phyloP scores from a whole-genome alignment of 495 filamentous ascomycete genomes.

The Filosporella fistucella region DNA sequence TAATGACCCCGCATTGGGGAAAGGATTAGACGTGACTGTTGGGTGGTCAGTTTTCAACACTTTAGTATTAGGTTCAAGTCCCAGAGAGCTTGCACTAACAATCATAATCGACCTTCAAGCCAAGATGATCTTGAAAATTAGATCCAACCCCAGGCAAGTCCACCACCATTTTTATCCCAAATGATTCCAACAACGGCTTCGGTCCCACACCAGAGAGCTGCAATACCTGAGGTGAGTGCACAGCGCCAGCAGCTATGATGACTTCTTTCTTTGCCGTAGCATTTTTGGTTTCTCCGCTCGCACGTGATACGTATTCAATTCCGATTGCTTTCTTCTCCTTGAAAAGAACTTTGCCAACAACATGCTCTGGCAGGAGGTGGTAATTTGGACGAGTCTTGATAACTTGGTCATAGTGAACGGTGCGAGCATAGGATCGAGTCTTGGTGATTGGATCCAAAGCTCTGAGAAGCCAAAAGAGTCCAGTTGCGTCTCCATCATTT shows the following conservation, averaged over 20 bases:
- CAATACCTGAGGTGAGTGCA: slow-evolving; percentile 59
- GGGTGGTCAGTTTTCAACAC: neutral
- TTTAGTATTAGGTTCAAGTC: neutral
- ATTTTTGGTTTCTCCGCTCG: slow-evolving; percentile 35
- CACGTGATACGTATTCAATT: neutral
- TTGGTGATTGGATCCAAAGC: slow-evolving; percentile 34
- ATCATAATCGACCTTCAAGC: slow-evolving; percentile 27
- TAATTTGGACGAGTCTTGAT: slow-evolving; percentile 28
- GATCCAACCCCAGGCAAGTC: slow-evolving; percentile 58
- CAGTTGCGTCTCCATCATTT: slow-evolving; percentile 1
- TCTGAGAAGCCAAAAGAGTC: slow-evolving; percentile 1
- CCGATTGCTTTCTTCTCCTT: slow-evolving; percentile 1
- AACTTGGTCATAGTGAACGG: slow-evolving; percentile 29
- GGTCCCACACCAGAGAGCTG: slow-evolving; percentile 61
- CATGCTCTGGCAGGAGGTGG: slow-evolving; percentile 41
- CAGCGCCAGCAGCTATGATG: slow-evolving; percentile 55
- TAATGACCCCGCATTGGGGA: slow-evolving; percentile 28
- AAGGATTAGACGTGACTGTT: slow-evolving; percentile 23
- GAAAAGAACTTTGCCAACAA: slow-evolving; percentile 39
- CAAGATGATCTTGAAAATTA: slow-evolving; percentile 56
- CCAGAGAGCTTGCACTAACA: slow-evolving; percentile 1
- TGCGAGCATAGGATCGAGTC: slow-evolving; percentile 33
- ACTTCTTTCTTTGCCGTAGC: slow-evolving; percentile 53
- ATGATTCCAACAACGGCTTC: slow-evolving; percentile 35
- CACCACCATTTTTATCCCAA: slow-evolving; percentile 44